Evolutionary conservation across 208 protist genomes (phyloP).

Genomic region (Endotrypanum monterogeii): DNA sequence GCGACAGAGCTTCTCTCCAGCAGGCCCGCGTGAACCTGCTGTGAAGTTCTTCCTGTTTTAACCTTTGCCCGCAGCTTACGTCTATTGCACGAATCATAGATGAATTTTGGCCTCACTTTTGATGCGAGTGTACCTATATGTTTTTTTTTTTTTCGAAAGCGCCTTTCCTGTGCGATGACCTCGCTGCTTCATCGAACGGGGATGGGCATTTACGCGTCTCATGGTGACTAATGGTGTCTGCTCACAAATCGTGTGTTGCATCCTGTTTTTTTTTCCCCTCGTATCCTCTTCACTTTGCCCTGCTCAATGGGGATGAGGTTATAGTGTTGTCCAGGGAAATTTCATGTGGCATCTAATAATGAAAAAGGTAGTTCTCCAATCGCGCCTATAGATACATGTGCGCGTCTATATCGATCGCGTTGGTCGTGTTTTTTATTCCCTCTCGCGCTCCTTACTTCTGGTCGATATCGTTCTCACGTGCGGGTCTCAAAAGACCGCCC

Average conservation of each 20-base stretch:
- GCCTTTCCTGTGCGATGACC: neutral
- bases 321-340: neutral
- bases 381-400: neutral
- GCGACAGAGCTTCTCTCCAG: neutral
- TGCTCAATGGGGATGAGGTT: neutral
- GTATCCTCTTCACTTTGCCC: neutral
- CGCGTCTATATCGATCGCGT: too few relatives aligned
- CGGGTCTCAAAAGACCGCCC: too few relatives aligned
- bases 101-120: neutral
- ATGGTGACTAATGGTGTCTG: neutral
- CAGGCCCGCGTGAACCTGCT: neutral
- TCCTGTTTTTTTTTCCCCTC: neutral
- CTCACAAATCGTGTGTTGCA: neutral
- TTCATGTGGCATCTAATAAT: neutral
- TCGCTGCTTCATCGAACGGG: neutral
- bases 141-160: neutral
- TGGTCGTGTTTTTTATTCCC: too few relatives aligned
- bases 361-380: neutral
- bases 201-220: neutral
- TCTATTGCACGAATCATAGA: neutral
- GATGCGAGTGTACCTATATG: neutral
- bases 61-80: neutral
- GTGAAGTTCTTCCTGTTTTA: neutral
- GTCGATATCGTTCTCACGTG: too few relatives aligned
- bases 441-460: too few relatives aligned